Percentiles rank a stretch among this genome's conserved stretches.
phyloP scores from a whole-genome alignment of 2,329 filamentous ascomycete species.

The Tolypocladium nubicola region DNA sequence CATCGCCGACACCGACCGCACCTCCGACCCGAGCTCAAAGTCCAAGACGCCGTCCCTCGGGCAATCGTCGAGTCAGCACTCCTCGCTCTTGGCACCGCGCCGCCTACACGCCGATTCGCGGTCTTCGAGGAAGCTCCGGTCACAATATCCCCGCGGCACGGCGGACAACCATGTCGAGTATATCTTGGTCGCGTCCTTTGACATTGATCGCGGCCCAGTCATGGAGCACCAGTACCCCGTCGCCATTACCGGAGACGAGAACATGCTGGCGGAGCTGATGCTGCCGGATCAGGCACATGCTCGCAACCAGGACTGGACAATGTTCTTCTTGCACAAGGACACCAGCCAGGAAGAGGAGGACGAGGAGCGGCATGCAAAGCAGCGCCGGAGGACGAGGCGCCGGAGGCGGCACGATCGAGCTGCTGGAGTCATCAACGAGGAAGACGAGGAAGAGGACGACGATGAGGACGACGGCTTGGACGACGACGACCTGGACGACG shows the following conservation, averaged over 20 bases:
- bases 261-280: slow-evolving; percentile 98
- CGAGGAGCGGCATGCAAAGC: slow-evolving; percentile 49
- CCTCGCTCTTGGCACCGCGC: slow-evolving; percentile 43
- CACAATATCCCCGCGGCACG: slow-evolving; percentile 65
- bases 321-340: slow-evolving; percentile 97
- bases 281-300: slow-evolving; percentile 93
- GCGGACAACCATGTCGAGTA: slow-evolving; percentile 95
- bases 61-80: slow-evolving; percentile 47
- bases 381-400: slow-evolving; percentile 39
- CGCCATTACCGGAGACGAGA: slow-evolving; percentile 91
- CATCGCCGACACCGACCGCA: slow-evolving; percentile 41
- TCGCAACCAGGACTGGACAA: slow-evolving; percentile 95
- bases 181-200: slow-evolving; percentile 92
- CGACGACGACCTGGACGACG: slow-evolving; percentile 40
- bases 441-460: slow-evolving; percentile 27
- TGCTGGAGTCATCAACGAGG: slow-evolving; percentile 36
- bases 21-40: slow-evolving; percentile 48
- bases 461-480: slow-evolving; percentile 38
- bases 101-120: slow-evolving; percentile 39
- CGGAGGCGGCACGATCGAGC: slow-evolving; percentile 40
- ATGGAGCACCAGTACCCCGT: slow-evolving; percentile 98
- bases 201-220: slow-evolving; percentile 88
- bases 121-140: slow-evolving; percentile 49
- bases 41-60: slow-evolving; percentile 49
- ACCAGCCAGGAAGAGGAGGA: slow-evolving; percentile 75